Percentiles rank a stretch among this genome's conserved stretches.
phyloP scores from a whole-genome alignment of 768 basidiomycete species.

The Amanita exitialis region DNA sequence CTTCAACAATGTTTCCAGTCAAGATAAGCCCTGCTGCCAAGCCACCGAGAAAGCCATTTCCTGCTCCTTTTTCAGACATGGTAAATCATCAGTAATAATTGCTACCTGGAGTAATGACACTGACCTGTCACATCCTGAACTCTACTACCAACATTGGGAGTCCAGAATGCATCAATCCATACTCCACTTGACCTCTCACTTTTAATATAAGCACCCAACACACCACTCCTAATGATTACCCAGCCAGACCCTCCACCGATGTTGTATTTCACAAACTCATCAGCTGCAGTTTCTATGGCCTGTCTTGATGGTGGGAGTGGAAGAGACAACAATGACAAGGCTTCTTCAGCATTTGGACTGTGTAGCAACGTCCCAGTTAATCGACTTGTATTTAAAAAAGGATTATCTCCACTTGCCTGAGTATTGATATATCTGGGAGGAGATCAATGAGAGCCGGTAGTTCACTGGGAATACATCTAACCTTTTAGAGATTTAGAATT shows the following conservation, averaged over 20 bases:
- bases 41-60: constrained; percentile 83
- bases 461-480: constrained; percentile 73
- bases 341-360: constrained; percentile 80
- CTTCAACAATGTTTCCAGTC: constrained; percentile 51
- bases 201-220: constrained; percentile 59
- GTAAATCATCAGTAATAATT: no score
- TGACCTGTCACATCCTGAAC: constrained; percentile 79
- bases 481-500: constrained; percentile 35
- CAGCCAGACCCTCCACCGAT: constrained; percentile 43
- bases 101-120: no score
- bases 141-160: constrained; percentile 27
- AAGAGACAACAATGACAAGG: constrained; percentile 53
- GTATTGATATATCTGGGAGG: constrained; percentile 48
- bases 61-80: constrained; percentile 58
- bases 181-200: constrained; percentile 22
- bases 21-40: constrained; percentile 62
- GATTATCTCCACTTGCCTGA: constrained; percentile 41
- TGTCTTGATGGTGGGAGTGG: constrained; percentile 35
- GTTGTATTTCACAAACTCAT: constrained; percentile 48
- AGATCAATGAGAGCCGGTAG: constrained; percentile 54
- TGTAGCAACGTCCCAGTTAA: not conserved
- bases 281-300: constrained; percentile 59
- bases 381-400: not conserved
- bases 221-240: constrained; percentile 70
- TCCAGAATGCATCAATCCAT: constrained; percentile 79